Evolutionary conservation across 1,284 basidiomycete genomes (phyloP).

Genomic region (Sanghuangporus sanghuang): DNA sequence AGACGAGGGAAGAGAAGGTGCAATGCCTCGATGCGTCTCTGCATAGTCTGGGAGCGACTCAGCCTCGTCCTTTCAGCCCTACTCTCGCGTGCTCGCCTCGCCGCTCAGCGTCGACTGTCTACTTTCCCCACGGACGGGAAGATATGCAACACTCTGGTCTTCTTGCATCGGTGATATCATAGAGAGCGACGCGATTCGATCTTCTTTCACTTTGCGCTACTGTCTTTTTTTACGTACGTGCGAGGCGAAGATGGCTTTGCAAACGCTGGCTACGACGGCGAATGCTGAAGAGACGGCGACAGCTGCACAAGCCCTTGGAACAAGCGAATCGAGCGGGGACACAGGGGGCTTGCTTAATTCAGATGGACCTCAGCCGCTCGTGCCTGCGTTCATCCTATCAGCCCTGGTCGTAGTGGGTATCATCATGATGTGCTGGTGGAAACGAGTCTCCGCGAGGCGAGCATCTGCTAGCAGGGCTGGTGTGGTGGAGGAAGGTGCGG

Average conservation of each 20-base stretch:
- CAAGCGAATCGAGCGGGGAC: not conserved
- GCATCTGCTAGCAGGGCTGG: not conserved
- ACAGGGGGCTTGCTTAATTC: not conserved
- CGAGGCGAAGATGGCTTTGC: not conserved
- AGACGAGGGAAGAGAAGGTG: too few species aligned
- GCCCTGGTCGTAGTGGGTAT: conserved; percentile 15
- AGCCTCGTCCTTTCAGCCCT: too few species aligned
- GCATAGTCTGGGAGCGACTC: too few species aligned
- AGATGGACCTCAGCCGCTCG: conserved; percentile 12
- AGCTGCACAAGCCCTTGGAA: not conserved
- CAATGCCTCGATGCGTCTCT: too few species aligned
- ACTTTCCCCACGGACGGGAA: too few species aligned
- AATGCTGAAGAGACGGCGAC: not conserved
- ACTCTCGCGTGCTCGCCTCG: too few species aligned
- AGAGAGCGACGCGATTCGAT: too few species aligned
- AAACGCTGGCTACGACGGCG: not conserved
- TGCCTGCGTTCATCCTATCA: conserved; percentile 19
- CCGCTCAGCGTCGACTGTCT: too few species aligned
- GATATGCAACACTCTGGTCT: too few species aligned
- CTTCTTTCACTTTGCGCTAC: too few species aligned
- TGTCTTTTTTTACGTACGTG: too few species aligned
- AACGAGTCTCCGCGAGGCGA: not conserved
- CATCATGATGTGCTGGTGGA: conserved; percentile 16
- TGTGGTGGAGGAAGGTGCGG: not conserved
- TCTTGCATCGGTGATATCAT: too few species aligned